These are phyloP conservation scores for Tolypocladium nubicola DNA, from an alignment of 2,329 filamentous ascomycete genomes.

Conservation along the genomic window DNA sequence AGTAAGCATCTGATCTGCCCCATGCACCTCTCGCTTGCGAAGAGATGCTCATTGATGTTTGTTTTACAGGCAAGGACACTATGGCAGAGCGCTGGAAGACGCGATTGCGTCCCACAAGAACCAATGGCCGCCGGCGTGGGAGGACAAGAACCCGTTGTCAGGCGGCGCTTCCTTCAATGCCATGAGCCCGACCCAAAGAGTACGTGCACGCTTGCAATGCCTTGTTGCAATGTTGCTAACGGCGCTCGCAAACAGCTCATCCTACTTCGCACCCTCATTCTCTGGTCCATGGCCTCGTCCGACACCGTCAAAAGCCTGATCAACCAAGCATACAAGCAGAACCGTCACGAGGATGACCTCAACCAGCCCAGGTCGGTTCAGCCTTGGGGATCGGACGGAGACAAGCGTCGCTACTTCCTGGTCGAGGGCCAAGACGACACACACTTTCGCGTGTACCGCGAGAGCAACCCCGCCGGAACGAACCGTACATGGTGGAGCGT, in stretches of 20 bases:
- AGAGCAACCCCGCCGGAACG: slow-evolving; percentile 72
- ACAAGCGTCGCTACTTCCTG: slow-evolving; percentile 87
- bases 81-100: slow-evolving; percentile 87
- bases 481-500: slow-evolving; percentile 85
- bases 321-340: slow-evolving; percentile 80
- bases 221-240: slow-evolving; percentile 4
- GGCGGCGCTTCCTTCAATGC: slow-evolving; percentile 71
- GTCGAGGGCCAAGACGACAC: slow-evolving; percentile 93
- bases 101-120: slow-evolving; percentile 73
- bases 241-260: slow-evolving; percentile 48
- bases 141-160: slow-evolving; percentile 69
- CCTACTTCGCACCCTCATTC: slow-evolving; percentile 68
- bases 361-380: slow-evolving; percentile 88
- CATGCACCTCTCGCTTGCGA: neutral
- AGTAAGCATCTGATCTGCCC: slow-evolving; percentile 43
- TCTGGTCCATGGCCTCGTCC: slow-evolving; percentile 86
- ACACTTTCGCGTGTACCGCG: slow-evolving; percentile 84
- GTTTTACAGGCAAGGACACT: slow-evolving; percentile 68
- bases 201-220: slow-evolving; percentile 27
- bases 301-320: slow-evolving; percentile 73
- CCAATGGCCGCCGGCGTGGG: slow-evolving; percentile 85
- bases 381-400: slow-evolving; percentile 79
- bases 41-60: slow-evolving; percentile 9
- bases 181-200: slow-evolving; percentile 73
- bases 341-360: slow-evolving; percentile 64